Percentiles rank a stretch among this genome's conserved stretches.
These are phyloP conservation scores for Tetrastigma voinierianum DNA, from an alignment of 164 flowering plant genomes.

Conservation along the genomic window DNA sequence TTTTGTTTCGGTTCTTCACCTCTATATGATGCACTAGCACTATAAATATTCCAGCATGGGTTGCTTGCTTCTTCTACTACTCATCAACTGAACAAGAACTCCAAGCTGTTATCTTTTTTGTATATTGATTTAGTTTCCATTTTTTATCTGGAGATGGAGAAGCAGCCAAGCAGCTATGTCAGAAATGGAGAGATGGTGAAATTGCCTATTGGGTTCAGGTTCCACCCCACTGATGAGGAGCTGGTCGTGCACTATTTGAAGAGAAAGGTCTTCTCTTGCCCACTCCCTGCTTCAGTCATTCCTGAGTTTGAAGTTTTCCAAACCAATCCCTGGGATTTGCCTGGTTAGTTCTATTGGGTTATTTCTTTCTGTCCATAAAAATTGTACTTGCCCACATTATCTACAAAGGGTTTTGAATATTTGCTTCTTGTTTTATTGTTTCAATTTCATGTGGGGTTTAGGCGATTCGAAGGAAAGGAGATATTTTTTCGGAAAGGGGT, in stretches of 20 bases:
- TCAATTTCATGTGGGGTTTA: background rate
- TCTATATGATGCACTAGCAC: too few relatives aligned
- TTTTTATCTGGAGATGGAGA: conserved; percentile 18
- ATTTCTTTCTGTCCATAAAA: background rate
- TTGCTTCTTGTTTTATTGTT: background rate
- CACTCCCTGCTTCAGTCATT: background rate
- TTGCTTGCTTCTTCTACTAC: too few relatives aligned
- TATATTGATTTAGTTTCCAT: too few relatives aligned
- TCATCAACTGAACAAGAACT: too few relatives aligned
- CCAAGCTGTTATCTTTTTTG: too few relatives aligned
- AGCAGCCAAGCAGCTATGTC: conserved; percentile 1
- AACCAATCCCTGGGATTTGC: background rate
- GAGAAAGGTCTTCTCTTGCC: background rate
- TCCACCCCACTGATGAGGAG: conserved; percentile 8
- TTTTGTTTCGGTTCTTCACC: too few relatives aligned
- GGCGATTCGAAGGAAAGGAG: conserved; percentile 22
- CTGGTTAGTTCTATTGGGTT: background rate
- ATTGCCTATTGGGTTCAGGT: conserved; percentile 25
- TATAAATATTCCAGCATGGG: too few relatives aligned
- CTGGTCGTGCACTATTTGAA: conserved; percentile 4
- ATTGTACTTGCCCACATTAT: too few relatives aligned
- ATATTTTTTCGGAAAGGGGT: conserved; percentile 19
- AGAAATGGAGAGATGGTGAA: conserved; percentile 18
- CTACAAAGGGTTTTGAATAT: too few relatives aligned
- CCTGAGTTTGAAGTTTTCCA: conserved; percentile 1